Percentiles rank a stretch among this genome's conserved stretches.
Evolutionary conservation across 768 basidiomycete species (phyloP).

Genomic region (Panus rudis): DNA sequence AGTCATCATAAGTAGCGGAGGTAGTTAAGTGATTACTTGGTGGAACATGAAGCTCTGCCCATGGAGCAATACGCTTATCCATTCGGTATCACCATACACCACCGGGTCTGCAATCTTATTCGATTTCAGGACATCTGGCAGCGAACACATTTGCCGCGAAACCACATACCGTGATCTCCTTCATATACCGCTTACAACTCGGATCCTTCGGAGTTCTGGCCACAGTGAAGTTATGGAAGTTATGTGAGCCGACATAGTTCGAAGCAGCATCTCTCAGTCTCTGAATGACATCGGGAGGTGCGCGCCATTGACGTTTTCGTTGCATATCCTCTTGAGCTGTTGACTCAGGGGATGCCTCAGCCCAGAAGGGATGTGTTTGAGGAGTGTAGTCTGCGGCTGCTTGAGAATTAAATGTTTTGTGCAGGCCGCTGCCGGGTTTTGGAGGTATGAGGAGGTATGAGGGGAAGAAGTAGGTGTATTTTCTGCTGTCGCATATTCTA

Average conservation of each 20-base stretch:
- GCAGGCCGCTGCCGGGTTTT: constrained; percentile 62
- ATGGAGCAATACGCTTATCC: constrained; percentile 90
- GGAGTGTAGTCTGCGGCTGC: constrained; percentile 15
- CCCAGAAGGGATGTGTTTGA: constrained; percentile 64
- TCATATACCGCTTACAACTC: constrained; percentile 83
- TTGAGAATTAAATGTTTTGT: constrained; percentile 32
- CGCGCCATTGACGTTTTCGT: constrained; percentile 72
- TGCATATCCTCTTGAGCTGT: constrained; percentile 50
- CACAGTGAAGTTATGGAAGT: constrained; percentile 97
- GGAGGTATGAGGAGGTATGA: constrained; percentile 90
- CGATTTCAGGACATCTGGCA: not conserved
- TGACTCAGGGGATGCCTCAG: constrained; percentile 25
- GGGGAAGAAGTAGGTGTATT: constrained; percentile 97
- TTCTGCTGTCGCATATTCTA: constrained; percentile 87
- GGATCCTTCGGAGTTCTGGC: constrained; percentile 78
- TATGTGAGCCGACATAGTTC: constrained; percentile 83
- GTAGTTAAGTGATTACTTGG: constrained; percentile 50
- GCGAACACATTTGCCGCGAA: not conserved
- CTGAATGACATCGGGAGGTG: constrained; percentile 43
- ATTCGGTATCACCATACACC: constrained; percentile 87
- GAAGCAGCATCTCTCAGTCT: constrained; percentile 48
- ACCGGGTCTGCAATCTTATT: constrained; percentile 76
- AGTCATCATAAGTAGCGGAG: not conserved
- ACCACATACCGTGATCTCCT: constrained; percentile 62
- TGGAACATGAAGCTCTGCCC: constrained; percentile 99